Base-by-base conservation (phyloP, 306 rosid species). In the Quercus berberidifolia region DNA sequence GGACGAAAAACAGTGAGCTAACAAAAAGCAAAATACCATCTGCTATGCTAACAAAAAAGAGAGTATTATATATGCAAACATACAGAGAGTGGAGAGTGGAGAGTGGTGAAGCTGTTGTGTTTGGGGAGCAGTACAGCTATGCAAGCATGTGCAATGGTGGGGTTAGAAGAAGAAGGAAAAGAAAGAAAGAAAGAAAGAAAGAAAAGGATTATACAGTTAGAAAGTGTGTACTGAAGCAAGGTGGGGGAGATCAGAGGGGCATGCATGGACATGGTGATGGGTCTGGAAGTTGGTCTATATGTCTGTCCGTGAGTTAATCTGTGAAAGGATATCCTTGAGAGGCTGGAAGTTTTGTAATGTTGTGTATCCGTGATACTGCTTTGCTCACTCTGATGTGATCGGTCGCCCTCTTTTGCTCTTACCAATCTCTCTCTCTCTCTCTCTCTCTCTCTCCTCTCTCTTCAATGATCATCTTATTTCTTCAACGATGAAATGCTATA, bases 331-430 rank as follows among this genome's bases (percentile, higher is more conserved):
- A 64, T 30, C 69, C 71, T 43, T 41, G 13, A 49, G 74, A 71
- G 21, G 74, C 76, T 54, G 81, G 54, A 71, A 49, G 70, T 19
- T 63, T 82, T 82, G 85, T 88, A 83, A 41, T 17, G 31, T 90
- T 86, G 86, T 81, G 72, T 17, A 79, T 88, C 94, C 94, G 94
- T 90, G 93, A 90, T 63, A 80, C 69, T 51, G 5, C 84, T 81
- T 85, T 75, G 41, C 81, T 79, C 86, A 28, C 59, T 28, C 17
- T 85, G 73, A 86, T 81, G 85, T 86, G 80, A 88, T 84, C 31
- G 74, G 67, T 73, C 74, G 15, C 51, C 69, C 76, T 57, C 33
- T 2, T 8, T 60, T 1, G 20, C 60, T 38, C 9, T 31, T 56
- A 15, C 38, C 49, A 60, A 31, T 78, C 8, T 59, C 5, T n/a